Conservation (phyloP, 148 eudicot species). For the Spergularia marina region DNA sequence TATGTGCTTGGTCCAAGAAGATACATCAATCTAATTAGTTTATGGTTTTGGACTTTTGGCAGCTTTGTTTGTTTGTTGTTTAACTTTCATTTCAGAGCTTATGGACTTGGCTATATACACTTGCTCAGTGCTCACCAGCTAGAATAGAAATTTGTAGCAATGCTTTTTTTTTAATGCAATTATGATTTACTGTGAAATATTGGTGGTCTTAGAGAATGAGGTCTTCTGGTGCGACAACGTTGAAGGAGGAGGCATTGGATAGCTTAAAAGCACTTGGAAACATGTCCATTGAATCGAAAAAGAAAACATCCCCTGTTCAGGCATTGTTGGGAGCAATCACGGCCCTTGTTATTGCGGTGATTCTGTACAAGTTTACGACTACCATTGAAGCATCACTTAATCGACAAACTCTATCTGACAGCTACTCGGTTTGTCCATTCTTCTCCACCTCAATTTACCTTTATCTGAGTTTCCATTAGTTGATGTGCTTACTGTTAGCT, state of each 20-base stretch:
- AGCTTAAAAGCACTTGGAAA: constrained; percentile 72
- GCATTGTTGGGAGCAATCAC: constrained; percentile 71
- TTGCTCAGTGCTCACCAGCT: background rate
- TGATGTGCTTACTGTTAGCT: background rate
- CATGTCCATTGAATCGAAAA: constrained; percentile 36
- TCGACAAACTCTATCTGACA: constrained; percentile 78
- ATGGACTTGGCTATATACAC: background rate
- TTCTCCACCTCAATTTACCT: background rate
- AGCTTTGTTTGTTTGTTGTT: no score
- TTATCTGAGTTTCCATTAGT: background rate
- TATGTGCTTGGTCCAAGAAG: background rate
- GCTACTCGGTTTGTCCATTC: constrained; percentile 59
- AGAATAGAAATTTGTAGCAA: background rate
- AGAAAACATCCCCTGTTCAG: constrained; percentile 68
- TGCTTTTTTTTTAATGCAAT: background rate
- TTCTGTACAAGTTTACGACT: constrained; percentile 81
- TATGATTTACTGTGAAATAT: constrained; percentile 14
- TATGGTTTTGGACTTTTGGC: background rate
- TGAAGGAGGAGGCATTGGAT: constrained; percentile 84
- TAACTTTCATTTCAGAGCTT: background rate
- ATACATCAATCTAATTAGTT: background rate
- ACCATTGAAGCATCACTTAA: constrained; percentile 76
- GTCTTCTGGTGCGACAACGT: constrained; percentile 65
- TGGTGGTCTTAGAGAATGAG: constrained; percentile 57
- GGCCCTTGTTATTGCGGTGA: constrained; percentile 79